Base-by-base conservation (phyloP, 352 stramenopile species). In the Pythium phragmiticola region DNA sequence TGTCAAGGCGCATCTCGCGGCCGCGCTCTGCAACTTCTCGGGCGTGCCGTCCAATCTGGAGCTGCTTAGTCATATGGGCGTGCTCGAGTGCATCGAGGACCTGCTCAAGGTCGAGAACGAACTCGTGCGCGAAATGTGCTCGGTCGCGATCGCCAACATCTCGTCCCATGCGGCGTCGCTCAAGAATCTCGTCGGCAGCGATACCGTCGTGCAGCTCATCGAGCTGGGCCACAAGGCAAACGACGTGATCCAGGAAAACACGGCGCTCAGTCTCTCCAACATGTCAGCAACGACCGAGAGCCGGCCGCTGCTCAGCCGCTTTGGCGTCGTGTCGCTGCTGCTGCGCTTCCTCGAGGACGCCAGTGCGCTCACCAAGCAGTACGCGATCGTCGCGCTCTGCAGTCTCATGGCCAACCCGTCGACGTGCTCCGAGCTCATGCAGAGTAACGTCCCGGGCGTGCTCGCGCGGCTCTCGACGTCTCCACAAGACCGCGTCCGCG, bases 1-100 rank as follows among this genome's bases (percentile, higher is more conserved):
- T 19, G 68, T 90, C 13, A 87, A 88, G 26, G 75, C 70, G 5
- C 67, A 90, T 43, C 56, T 94, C 36, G 85, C 85, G 7, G 91
- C 77, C 5, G 85, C 85, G 23, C 68, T 94, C 14, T 88, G 83
- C 46, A 94, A 94, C 55, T 90, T 94, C 43, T 94, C 83, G 0
- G 85, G 85, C 2, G 53, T 90, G 16, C 58, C 73, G 19, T 77
- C 73, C 11, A 94, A 94, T 51, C 70, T 92, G 8, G 83, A 94
- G 47, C 45, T 74, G 3, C 63, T 94, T 28, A 87, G 78, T 42
- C 81, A 90, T 28, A 76, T 75, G 16, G 72, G 79, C 6, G 80
- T 92, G 16, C 73, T 94, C 8, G 82, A 91, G 45, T 88, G 82
- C 23, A 72, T 94, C 17, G 79, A 89, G 37, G 80, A 87, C 53